Evolutionary conservation across 495 filamentous ascomycete genomes (phyloP).

Genomic region (Aspergillus olivimuriae): DNA sequence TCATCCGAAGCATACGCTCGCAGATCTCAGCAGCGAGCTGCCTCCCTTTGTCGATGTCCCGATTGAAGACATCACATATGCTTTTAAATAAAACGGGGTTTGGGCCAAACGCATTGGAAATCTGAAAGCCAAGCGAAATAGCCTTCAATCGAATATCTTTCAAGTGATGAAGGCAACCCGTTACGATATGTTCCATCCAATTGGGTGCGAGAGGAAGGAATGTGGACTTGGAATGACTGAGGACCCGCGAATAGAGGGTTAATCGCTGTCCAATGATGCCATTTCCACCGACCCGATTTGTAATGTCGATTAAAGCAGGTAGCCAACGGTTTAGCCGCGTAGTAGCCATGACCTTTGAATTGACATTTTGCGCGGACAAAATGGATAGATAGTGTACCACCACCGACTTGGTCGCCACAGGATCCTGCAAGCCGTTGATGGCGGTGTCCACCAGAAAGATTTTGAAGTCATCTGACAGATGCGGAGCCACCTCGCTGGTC

Average conservation of each 20-base stretch:
- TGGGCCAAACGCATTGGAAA: constrained; percentile 56
- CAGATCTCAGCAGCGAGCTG: constrained; percentile 59
- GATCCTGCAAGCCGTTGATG: constrained; percentile 59
- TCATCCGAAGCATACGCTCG: constrained; percentile 63
- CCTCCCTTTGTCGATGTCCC: constrained; percentile 45
- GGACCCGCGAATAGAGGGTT: constrained; percentile 65
- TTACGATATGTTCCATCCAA: constrained; percentile 79
- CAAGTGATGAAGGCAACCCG: constrained; percentile 68
- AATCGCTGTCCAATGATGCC: constrained; percentile 68
- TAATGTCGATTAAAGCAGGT: constrained; percentile 65
- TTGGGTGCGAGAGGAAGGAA: constrained; percentile 52
- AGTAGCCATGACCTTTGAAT: constrained; percentile 61
- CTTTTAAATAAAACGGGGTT: constrained; percentile 57
- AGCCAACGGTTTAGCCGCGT: constrained; percentile 60
- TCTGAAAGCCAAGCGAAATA: constrained; percentile 63
- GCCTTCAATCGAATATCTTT: constrained; percentile 71
- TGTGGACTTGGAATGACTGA: constrained; percentile 56
- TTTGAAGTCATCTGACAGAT: constrained; percentile 68
- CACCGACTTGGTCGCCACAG: constrained; percentile 65
- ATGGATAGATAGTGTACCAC: constrained; percentile 71
- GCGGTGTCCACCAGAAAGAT: constrained; percentile 73
- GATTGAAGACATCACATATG: constrained; percentile 59
- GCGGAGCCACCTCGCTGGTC: constrained; percentile 55
- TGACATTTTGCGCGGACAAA: constrained; percentile 71
- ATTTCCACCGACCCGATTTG: constrained; percentile 66